Base-by-base conservation (phyloP, 2,329 filamentous ascomycete species). In the Botryotinia narcissicola region DNA sequence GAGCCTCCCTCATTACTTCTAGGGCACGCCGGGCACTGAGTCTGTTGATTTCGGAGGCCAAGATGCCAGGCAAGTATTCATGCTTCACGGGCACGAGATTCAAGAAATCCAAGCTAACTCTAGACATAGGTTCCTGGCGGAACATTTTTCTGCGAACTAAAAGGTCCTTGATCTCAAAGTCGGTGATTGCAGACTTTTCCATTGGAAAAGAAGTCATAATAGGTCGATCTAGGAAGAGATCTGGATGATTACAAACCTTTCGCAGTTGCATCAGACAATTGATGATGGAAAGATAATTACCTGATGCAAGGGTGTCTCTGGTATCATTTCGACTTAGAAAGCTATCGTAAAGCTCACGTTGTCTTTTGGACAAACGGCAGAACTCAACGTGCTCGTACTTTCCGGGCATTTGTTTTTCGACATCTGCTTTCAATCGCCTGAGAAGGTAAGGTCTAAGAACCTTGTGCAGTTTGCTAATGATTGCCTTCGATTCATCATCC, bases 351-450 rank as follows among this genome's bases (percentile, higher is more conserved):
- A 99, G 85, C 82, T 97, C 96, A 61, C 96, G 90, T 81, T 99
- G 96, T 37, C 96, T 91, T 82, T 98, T 98, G 10, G 95, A 98
- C 7, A 99, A 86, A 62, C 95, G 92, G 82, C 96, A 99, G 80
- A 97, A 95, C 76, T 98, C 93, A 32, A 99, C 94, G 80, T 98
- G 95, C 82, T 99, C 97, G 80, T 97, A 97, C 82, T 99, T 99
- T 75, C 90, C 95, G 0, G 97, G 96, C 93, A 99, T 97, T 81
- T 99, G 96, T 84, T 98, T 98, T 84, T 99, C 97, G 9, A 99
- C 96, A 80, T 99, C 96, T 62, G 94, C 93, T 83, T 99, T 99
- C 73, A 99, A 85, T 73, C 96, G 90, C 70, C 96, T 91, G 10
- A 99, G 87, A 18, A 99, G 87, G 80, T 98, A 98, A 0, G 96